Percentiles rank a stretch among this genome's conserved stretches.
Evolutionary conservation across 768 basidiomycete species (phyloP).

Genomic region (Lactarius psammicola): DNA sequence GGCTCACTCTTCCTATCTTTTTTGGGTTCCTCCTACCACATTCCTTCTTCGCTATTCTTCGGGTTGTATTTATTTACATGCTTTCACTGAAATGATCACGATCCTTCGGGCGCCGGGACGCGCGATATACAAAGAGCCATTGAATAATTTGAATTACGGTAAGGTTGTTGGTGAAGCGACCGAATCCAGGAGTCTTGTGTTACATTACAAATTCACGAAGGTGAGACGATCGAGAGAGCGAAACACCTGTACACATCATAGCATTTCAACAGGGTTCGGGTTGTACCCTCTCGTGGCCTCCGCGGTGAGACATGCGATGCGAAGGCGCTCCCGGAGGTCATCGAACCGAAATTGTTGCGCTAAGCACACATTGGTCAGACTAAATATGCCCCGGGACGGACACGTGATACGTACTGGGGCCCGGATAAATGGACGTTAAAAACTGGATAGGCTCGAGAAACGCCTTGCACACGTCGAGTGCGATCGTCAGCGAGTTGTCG

Average conservation of each 20-base stretch:
- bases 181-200: not conserved
- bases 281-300: conserved; percentile 9
- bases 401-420: conserved; percentile 14
- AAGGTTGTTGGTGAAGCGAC: not conserved
- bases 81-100: conserved; percentile 18
- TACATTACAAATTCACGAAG: not conserved
- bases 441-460: conserved; percentile 45
- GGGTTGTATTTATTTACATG: conserved; percentile 22
- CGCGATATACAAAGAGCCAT: not conserved
- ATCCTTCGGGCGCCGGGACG: conserved; percentile 3
- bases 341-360: conserved; percentile 11
- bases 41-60: conserved; percentile 2
- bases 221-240: not conserved
- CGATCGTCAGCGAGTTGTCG: conserved; percentile 54
- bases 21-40: conserved; percentile 16
- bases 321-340: conserved; percentile 17
- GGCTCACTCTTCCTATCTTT: conserved; percentile 24
- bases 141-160: not conserved
- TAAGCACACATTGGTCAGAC: not conserved
- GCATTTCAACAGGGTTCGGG: conserved; percentile 7
- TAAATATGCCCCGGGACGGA: too few relatives aligned
- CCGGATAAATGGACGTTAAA: conserved; percentile 20
- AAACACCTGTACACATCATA: not conserved
- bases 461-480: conserved; percentile 57
- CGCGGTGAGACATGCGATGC: conserved; percentile 1